Conservation (phyloP, 495 filamentous ascomycete genomes). For the Podospora australis region DNA sequence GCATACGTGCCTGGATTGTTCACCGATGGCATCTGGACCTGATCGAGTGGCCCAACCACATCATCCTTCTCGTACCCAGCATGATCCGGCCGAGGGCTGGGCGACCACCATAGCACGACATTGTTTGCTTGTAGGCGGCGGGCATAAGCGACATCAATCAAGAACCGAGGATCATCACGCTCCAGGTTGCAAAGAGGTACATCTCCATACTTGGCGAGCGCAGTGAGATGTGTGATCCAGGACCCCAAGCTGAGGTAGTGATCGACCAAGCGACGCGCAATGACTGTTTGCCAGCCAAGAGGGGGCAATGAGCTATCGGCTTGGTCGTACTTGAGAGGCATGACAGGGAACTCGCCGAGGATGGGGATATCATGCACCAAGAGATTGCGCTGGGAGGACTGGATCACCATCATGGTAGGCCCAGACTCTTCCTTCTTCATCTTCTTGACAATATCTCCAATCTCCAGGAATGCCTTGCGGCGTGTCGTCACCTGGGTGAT, state of each 20-base stretch:
- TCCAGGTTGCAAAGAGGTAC: slow-evolving; percentile 94
- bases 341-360: slow-evolving; percentile 74
- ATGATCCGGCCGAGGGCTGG: slow-evolving; percentile 79
- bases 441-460: slow-evolving; percentile 80
- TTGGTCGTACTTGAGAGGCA: slow-evolving; percentile 73
- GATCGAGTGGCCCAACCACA: slow-evolving; percentile 73
- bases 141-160: slow-evolving; percentile 95
- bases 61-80: slow-evolving; percentile 95
- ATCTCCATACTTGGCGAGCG: slow-evolving; percentile 86
- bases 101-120: slow-evolving; percentile 98
- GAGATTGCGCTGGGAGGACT: slow-evolving; percentile 76
- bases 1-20: slow-evolving; percentile 91
- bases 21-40: slow-evolving; percentile 87
- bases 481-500: slow-evolving; percentile 80
- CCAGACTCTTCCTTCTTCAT: slow-evolving; percentile 73
- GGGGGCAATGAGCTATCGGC: slow-evolving; percentile 83
- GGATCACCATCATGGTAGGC: slow-evolving; percentile 77
- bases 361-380: slow-evolving; percentile 80
- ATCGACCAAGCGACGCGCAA: slow-evolving; percentile 75
- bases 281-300: slow-evolving; percentile 87
- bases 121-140: slow-evolving; percentile 83
- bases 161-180: slow-evolving; percentile 82
- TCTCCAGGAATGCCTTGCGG: slow-evolving; percentile 78
- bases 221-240: slow-evolving; percentile 83
- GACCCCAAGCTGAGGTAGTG: slow-evolving; percentile 86